Evolutionary conservation across 495 filamentous ascomycete species (phyloP), one percentile per base, ranked within the genome.

Genomic region (Penicillium alfredii): DNA sequence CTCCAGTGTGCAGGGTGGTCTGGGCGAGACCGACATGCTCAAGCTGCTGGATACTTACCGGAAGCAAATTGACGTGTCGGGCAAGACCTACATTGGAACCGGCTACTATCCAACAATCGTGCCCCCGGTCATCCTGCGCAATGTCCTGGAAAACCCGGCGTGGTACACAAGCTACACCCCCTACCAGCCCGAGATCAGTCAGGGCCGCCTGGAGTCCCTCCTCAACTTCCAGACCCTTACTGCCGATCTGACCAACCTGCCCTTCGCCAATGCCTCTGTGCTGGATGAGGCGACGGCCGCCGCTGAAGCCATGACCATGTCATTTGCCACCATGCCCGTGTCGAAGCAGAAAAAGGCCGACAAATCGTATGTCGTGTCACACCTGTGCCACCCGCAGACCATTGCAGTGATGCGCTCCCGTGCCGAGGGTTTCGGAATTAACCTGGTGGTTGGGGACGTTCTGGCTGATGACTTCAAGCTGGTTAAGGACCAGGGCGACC

Each of bases 151-250:
- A 71, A 86, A 80, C 51, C 92, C 92, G 1, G 93, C 81, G 10
- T 98, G 92, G 92, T 98, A 98, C 63, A 98, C 92, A 25, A 96
- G 89, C 58, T 98, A 98, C 56, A 97, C 92, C 0, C 92, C 92
- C 16, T 98, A 98, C 61, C 92, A 98, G 59, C 89, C 92, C 2
- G 92, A 98, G 64, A 97, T 98, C 69, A 94, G 87, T 53, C 92
- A 98, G 62, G 92, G 84, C 20, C 83, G 87, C 26, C 64, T 94
- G 45, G 93, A 97, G 69, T 94, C 89, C 5, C 68, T 98, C 25
- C 69, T 98, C 28, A 98, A 98, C 68, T 98, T 94, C 63, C 92
- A 98, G 73, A 98, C 92, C 8, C 60, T 98, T 64, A 84, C 94
- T 4, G 78, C 84, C 5, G 92, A 98, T 53, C 69, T 98, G 30